Base-by-base conservation (phyloP, 495 filamentous ascomycete species). In the Podospora tetraspora region DNA sequence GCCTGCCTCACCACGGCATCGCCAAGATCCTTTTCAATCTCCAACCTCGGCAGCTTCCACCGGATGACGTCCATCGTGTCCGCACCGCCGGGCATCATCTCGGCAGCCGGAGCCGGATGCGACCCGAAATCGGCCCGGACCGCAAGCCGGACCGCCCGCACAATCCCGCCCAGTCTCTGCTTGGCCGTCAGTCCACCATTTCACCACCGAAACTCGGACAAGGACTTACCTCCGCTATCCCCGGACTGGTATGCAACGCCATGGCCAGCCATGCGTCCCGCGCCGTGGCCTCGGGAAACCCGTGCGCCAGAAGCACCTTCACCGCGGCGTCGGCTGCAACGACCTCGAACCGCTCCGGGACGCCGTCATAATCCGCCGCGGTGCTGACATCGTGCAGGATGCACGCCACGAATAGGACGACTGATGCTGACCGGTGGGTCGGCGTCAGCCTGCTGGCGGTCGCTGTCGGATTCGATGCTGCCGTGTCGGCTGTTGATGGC, bases 351-450 rank as follows among this genome's bases (percentile, higher is more conserved):
- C 81, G 78, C 59, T 83, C 77, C 0, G 79, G 69, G 1, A 72
- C 59, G 24, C 71, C 66, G 71, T 84, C 74, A 63, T 77, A 69
- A n/a, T 68, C 65, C n/a, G 29, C n/a, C 0, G 75, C 73, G 13
- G 76, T 76, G 23, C 82, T 81, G 52, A 84, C 71, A 68, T 83
- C 83, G 73, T 85, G 83, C 22, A 81, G 74, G 67, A 84, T 76
- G 70, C 77, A 80, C 1, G 81, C 76, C 1, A 78, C 77, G 70
- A 79, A 79, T 8, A 80, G 66, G 27, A 78, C 66, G 62, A 73
- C 73, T 0, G 76, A 72, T 12, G 67, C 69, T 1, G 63, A 32
- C 0, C 27, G n/a, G 58, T 3, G 16, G 58, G 13, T 12, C 12
- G 32, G 10, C 29, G 29, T 30, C 10, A 30, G 29, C 29, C 29